These are phyloP conservation scores for Cytidiella melzeri DNA, from an alignment of 768 basidiomycete genomes.

Conservation along the genomic window DNA sequence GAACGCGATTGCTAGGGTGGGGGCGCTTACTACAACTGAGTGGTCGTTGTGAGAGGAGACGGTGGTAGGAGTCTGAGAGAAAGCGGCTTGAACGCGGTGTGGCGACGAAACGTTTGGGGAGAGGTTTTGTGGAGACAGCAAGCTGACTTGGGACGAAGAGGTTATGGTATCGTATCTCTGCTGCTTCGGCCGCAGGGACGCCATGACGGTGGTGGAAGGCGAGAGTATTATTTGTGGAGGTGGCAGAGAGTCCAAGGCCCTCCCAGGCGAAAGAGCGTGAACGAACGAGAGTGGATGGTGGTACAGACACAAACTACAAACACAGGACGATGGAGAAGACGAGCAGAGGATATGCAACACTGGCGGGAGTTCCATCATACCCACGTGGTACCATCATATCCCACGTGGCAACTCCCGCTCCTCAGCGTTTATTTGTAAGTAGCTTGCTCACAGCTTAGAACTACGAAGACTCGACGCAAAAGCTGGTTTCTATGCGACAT, in stretches of 20 bases:
- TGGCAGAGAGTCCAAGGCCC: no score
- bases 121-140: conserved; percentile 4
- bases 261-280: background rate
- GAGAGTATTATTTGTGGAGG: no score
- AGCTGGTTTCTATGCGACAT: no score
- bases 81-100: conserved; percentile 16
- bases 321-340: background rate
- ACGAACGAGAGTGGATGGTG: conserved; percentile 2
- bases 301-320: background rate
- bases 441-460: no score
- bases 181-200: conserved; percentile 10
- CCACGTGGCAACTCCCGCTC: no score
- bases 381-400: no score
- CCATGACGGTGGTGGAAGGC: conserved; percentile 6
- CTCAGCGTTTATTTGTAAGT: no score
- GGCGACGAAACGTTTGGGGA: conserved; percentile 3
- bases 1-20: background rate
- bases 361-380: no score
- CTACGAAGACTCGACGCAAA: no score
- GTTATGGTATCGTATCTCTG: conserved; percentile 2
- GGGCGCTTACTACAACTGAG: conserved; percentile 36
- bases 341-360: background rate
- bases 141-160: conserved; percentile 7
- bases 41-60: conserved; percentile 33
- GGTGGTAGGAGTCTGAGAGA: conserved; percentile 17